Evolutionary conservation across 768 basidiomycete species (phyloP).

Genomic region (Pleurotus cornucopiae): DNA sequence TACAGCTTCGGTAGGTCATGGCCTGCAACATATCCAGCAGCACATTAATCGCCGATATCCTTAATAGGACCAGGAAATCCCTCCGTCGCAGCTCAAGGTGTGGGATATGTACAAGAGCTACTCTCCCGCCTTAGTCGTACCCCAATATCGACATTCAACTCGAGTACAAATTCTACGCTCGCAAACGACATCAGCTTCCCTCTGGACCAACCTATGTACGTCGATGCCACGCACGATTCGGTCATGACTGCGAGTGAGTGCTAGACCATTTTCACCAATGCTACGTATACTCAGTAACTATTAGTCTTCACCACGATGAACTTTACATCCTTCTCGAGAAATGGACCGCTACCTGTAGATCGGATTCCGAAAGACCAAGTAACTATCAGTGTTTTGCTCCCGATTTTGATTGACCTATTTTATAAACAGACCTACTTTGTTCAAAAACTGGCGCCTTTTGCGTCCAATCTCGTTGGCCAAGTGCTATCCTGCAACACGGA

Average conservation of each 20-base stretch:
- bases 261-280: constrained; percentile 11
- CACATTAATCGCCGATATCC: background rate
- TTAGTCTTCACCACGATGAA: constrained; percentile 69
- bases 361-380: constrained; percentile 53
- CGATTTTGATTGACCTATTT: background rate
- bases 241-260: constrained; percentile 55
- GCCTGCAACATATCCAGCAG: background rate
- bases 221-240: constrained; percentile 74
- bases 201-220: constrained; percentile 54
- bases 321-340: constrained; percentile 54
- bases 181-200: constrained; percentile 54
- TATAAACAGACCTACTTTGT: constrained; percentile 23
- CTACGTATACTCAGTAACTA: background rate
- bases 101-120: constrained; percentile 70
- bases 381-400: constrained; percentile 27
- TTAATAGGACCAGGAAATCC: constrained; percentile 57
- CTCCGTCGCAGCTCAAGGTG: constrained; percentile 53
- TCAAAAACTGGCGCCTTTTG: constrained; percentile 30
- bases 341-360: constrained; percentile 59
- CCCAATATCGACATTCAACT: constrained; percentile 46
- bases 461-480: constrained; percentile 38
- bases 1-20: constrained; percentile 40
- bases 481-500: constrained; percentile 34
- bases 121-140: constrained; percentile 65
- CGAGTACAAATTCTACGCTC: constrained; percentile 66